Base-by-base conservation (phyloP, 2,329 filamentous ascomycete genomes). In the Ilyonectria robusta region DNA sequence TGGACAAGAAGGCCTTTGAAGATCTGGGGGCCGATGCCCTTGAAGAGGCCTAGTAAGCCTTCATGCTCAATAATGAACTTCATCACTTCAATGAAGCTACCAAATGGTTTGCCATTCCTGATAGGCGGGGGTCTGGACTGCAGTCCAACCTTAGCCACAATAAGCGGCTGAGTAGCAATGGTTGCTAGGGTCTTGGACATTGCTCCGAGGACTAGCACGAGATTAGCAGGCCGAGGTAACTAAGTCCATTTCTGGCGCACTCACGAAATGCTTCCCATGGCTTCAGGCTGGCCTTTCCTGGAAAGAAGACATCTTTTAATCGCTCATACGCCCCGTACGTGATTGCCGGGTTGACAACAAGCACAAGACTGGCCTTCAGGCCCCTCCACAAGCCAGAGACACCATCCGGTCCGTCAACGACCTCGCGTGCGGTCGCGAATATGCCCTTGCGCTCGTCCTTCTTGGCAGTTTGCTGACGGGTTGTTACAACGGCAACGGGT, bases 301-400 rank as follows among this genome's bases (percentile, higher is more conserved):
- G 92, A 80, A 94, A 98, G 29, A 98, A 75, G 10, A 89, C 75
- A 40, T 92, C 91, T 81, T 93, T 93, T 72, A 98, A 84, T 72
- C 95, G 90, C 84, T 99, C 95, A 78, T 98, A 99, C 60, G 95
- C 94, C 59, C 96, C 96, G 76, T 99, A 99, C 53, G 96, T 99
- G 80, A 99, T 99, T 53, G 95, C 94, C 11, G 96, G 96, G 80
- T 99, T 99, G 68, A 98, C 89, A 11, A 98, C 95, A 66, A 99
- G 87, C 33, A 99, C 95, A 78, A 99, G 87, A 80, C 95, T 98
- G 61, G 96, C 96, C 84, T 98, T 98, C 74, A 99, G 83, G 9
- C 96, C 96, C 81, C 95, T 92, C 96, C 96, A 99, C 48, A 99
- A 87, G 15, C 96, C 96, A 23, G 88, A 89, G 79, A 93, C 90